Conservation (phyloP, 345 rosid genomes). For the Brassica incana region DNA sequence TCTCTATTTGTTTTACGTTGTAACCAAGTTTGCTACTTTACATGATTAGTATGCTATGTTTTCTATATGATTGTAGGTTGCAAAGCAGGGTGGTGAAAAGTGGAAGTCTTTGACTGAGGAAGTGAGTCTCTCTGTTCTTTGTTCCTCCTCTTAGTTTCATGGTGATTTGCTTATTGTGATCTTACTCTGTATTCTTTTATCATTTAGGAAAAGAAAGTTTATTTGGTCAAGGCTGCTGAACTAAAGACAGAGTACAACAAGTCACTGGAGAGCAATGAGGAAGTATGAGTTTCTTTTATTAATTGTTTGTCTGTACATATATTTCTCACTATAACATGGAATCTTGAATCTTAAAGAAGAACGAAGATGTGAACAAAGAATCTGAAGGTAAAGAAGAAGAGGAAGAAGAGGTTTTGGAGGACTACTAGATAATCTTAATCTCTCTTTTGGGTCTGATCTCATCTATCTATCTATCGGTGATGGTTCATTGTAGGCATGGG, state of each 20-base stretch:
- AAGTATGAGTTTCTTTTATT: constrained; percentile 32
- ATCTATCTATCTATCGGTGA: neutral
- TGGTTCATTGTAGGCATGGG: constrained; percentile 16
- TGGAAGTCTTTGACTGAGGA: constrained; percentile 81
- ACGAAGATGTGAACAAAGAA: constrained; percentile 36
- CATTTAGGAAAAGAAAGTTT: constrained; percentile 71
- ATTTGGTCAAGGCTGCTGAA: constrained; percentile 65
- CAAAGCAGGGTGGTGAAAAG: constrained; percentile 76
- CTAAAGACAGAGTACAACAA: constrained; percentile 56
- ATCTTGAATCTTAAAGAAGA: constrained; percentile 21
- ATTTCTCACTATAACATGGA: neutral
- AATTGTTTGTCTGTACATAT: neutral
- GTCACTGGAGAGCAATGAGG: constrained; percentile 45
- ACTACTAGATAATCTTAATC: constrained; percentile 26
- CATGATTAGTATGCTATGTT: neutral
- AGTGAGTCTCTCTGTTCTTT: constrained; percentile 26
- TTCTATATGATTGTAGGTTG: constrained; percentile 48
- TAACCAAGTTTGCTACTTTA: neutral
- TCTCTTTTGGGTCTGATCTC: neutral
- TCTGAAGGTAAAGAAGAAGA: constrained; percentile 42
- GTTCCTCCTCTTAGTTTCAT: neutral
- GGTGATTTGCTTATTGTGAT: neutral
- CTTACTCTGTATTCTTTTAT: neutral
- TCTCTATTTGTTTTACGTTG: too few species aligned
- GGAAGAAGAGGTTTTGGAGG: constrained; percentile 48